These are phyloP conservation scores for Ogataea hybrid DNA, from an alignment of 1,139 yeast genomes.

Conservation along the genomic window DNA sequence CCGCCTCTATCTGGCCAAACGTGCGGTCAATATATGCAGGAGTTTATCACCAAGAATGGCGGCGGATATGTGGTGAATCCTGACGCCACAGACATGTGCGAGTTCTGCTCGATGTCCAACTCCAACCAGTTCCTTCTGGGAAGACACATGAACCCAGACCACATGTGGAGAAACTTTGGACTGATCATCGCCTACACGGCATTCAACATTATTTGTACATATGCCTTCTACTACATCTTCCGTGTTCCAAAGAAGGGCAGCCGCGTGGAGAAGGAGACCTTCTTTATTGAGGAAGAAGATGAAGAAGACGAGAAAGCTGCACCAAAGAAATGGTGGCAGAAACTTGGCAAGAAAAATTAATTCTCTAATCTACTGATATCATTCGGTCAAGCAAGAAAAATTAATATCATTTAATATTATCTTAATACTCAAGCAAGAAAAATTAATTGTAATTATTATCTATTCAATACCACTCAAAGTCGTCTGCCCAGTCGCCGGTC, in stretches of 20 bases:
- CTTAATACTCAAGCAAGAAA: too few relatives aligned
- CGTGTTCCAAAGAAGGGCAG: constrained; percentile 12
- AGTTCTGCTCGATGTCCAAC: constrained; percentile 39
- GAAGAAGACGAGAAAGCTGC: constrained; percentile 2
- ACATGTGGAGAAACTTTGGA: constrained; percentile 67
- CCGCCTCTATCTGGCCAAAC: constrained; percentile 51
- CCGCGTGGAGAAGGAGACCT: constrained; percentile 2
- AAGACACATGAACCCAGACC: constrained; percentile 35
- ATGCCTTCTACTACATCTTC: constrained; percentile 6
- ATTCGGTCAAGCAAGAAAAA: too few relatives aligned
- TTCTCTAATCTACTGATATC: background rate
- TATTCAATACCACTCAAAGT: constrained; percentile 15
- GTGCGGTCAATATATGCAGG: constrained; percentile 40
- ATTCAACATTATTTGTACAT: constrained; percentile 37
- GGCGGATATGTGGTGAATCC: constrained; percentile 46
- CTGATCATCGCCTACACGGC: constrained; percentile 44
- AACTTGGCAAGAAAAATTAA: constrained; percentile 1
- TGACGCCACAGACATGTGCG: constrained; percentile 39
- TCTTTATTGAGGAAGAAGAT: constrained; percentile 1
- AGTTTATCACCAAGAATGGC: constrained; percentile 35
- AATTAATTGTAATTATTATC: background rate
- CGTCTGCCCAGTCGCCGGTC: constrained; percentile 18
- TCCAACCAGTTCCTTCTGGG: constrained; percentile 38
- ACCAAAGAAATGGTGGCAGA: constrained; percentile 4
- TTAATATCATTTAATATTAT: too few relatives aligned